A percentile compares a stretch with the other conserved stretches of the same genome.
Evolutionary conservation across 345 rosid species (phyloP).

Genomic region (Eucalyptus pauciflora): DNA sequence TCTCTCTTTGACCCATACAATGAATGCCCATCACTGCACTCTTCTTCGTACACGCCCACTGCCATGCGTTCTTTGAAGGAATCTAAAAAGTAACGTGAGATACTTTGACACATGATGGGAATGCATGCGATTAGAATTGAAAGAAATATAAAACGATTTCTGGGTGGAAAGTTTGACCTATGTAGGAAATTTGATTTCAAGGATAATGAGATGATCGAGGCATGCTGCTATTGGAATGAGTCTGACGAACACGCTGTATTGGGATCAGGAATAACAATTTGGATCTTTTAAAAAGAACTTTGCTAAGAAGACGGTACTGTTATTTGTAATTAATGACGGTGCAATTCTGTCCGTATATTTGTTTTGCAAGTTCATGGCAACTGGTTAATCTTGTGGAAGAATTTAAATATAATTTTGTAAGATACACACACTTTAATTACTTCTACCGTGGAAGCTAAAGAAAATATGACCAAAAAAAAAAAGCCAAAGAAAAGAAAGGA

Average conservation of each 20-base stretch:
- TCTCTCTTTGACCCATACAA: neutral
- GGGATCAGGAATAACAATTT: neutral
- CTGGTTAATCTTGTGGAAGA: too few relatives aligned
- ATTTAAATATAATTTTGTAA: too few relatives aligned
- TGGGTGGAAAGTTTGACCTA: neutral
- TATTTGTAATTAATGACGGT: too few relatives aligned
- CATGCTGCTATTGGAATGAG: neutral
- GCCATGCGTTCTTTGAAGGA: neutral
- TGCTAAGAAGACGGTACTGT: too few relatives aligned
- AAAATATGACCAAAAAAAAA: too few relatives aligned
- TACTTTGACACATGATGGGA: neutral
- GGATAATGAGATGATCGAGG: neutral
- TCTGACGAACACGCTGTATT: neutral
- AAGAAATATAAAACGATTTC: neutral
- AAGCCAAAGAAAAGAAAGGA: too few relatives aligned
- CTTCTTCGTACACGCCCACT: neutral
- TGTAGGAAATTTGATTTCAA: neutral
- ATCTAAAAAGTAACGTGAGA: neutral
- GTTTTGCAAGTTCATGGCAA: too few relatives aligned
- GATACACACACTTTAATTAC: too few relatives aligned
- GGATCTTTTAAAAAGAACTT: too few relatives aligned
- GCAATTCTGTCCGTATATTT: too few relatives aligned
- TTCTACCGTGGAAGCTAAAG: too few relatives aligned
- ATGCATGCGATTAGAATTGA: neutral
- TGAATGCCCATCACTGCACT: neutral